Base-by-base conservation (phyloP, 805 yeast species). In the Saccharomycopsis javanensis region DNA sequence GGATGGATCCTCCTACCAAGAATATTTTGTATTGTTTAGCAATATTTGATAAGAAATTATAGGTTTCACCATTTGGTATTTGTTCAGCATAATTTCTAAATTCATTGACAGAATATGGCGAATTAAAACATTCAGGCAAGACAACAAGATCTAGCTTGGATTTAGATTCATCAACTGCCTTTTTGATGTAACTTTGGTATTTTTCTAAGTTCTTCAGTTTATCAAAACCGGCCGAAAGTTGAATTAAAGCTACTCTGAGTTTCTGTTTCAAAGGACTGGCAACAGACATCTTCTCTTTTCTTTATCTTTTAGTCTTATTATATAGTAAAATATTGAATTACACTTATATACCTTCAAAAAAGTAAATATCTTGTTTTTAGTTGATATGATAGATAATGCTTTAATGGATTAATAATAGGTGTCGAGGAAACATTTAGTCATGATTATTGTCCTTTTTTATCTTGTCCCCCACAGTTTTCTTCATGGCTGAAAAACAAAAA, bases 61-160 rank as follows among this genome's bases (percentile, higher is more conserved):
- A 82, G 0, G 85, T 78, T 37, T 68, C 71, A 1, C 71, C 65
- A 1, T 73, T 68, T 5, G 96, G 95, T 48, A 94, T 86, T n/a
- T 69, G 64, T 69, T 94, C 99, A 2, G 96, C 91, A 68, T 94
- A 92, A 59, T 88, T 83, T 5, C 86, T 80, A 71, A 94, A 94
- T 61, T 91, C 85, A 58, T 80, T 80, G 30, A 89, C 96, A 0
- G 96, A 81, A 67, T 94, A 94, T 2, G 98, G 98, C 1, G 97
- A 88, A 69, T 92, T 94, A 79, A 91, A 92, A 72, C 97, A 90
- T 72, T 94, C 98, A 7, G 99, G 99, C 33, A 94, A 74, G 62
- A 94, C 88, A 10, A 94, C 79, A 46, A 92, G 74, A 64, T 91
- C 86, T 6, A 85, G 79, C 6, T 83, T 79, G 25, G 70, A 66